phyloP scores from a whole-genome alignment of 352 stramenopile species.

The Elongisporangium anandrum region DNA sequence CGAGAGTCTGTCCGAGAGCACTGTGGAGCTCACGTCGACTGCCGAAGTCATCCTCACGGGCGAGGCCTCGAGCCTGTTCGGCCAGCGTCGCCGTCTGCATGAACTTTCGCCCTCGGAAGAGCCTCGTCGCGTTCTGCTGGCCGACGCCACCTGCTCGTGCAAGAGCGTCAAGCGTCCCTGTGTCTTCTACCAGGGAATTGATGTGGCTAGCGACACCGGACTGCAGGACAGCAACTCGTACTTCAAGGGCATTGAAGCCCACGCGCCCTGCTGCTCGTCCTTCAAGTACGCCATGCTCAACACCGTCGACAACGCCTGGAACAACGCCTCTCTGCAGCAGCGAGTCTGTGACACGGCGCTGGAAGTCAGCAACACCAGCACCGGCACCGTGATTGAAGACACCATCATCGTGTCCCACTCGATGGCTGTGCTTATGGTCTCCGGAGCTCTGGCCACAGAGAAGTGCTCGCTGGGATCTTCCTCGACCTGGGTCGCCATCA shows the following conservation, averaged over 20 bases:
- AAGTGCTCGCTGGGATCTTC: constrained; percentile 17
- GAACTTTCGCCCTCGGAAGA: constrained; percentile 9
- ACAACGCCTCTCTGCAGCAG: constrained; percentile 28
- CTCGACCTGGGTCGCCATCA: constrained; percentile 20
- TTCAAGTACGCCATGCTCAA: constrained; percentile 46
- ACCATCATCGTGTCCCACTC: constrained; percentile 64
- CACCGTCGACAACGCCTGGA: constrained; percentile 37
- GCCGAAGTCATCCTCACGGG: neutral
- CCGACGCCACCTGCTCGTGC: constrained; percentile 26
- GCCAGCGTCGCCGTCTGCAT: neutral
- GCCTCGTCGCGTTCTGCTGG: constrained; percentile 9
- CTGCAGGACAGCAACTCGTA: constrained; percentile 21
- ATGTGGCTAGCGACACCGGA: constrained; percentile 15
- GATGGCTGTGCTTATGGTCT: constrained; percentile 55
- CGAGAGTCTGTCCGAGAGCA: neutral
- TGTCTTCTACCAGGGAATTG: constrained; percentile 44
- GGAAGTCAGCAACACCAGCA: constrained; percentile 17
- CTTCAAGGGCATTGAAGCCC: constrained; percentile 32
- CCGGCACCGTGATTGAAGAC: constrained; percentile 33
- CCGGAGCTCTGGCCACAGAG: constrained; percentile 25
- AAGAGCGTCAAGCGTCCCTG: constrained; percentile 31
- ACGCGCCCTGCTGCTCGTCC: constrained; percentile 34
- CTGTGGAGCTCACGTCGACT: neutral
- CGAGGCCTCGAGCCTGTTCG: constrained; percentile 13
- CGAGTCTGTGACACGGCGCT: constrained; percentile 29